phyloP scores from a whole-genome alignment of 257 asterid genomes.

The Jasminum sambac region DNA sequence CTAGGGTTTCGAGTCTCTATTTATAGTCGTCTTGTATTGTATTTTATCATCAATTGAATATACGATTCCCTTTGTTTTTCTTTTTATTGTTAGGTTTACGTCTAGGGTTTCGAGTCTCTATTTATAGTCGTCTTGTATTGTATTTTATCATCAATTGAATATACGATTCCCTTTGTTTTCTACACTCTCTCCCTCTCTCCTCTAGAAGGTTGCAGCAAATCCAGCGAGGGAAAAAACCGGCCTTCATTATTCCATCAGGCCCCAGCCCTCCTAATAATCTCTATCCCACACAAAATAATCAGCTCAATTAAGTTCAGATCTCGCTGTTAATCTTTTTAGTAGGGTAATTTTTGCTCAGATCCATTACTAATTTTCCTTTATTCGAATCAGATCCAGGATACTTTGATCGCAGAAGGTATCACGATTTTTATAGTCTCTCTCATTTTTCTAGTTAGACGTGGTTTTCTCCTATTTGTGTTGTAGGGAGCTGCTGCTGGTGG shows the following conservation, averaged over 20 bases:
- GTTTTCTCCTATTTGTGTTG: not conserved
- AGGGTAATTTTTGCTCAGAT: constrained; percentile 7
- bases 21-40: too few relatives aligned
- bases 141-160: too few relatives aligned
- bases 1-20: too few relatives aligned
- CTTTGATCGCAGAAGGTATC: constrained; percentile 27
- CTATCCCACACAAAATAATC: not conserved
- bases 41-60: too few relatives aligned
- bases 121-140: too few relatives aligned
- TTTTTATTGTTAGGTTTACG: too few relatives aligned
- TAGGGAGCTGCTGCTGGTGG: too few relatives aligned
- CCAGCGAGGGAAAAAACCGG: constrained; percentile 33
- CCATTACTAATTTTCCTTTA: constrained; percentile 6
- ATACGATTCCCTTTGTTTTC: too few relatives aligned
- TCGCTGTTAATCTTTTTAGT: not conserved
- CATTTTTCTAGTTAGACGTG: not conserved
- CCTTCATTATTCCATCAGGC: not conserved
- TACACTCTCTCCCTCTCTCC: constrained; percentile 2
- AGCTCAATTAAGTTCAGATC: constrained; percentile 12
- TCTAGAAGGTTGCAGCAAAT: constrained; percentile 43
- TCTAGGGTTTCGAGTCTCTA: too few relatives aligned
- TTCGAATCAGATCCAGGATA: constrained; percentile 20
- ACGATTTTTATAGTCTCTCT: not conserved
- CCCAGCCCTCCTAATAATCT: not conserved
- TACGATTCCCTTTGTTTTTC: too few relatives aligned